Evolutionary conservation across 768 basidiomycete species (phyloP).

Genomic region (Leccinum rimulosum): DNA sequence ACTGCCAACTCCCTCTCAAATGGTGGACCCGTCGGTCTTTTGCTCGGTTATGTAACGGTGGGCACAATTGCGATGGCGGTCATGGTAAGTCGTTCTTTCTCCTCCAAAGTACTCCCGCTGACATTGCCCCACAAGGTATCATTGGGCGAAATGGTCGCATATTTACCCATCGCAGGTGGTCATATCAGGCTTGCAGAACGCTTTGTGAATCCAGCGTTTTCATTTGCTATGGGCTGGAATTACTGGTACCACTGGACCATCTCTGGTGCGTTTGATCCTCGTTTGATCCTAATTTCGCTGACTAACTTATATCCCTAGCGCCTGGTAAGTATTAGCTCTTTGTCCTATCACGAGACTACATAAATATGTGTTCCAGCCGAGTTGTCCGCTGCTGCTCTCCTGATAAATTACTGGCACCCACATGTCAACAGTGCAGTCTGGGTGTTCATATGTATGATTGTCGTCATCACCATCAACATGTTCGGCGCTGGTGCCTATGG

Average conservation of each 20-base stretch:
- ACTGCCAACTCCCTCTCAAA: conserved; percentile 21
- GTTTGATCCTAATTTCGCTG: not conserved
- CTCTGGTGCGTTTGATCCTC: conserved; percentile 9
- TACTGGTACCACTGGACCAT: conserved; percentile 42
- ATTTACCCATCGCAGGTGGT: conserved; percentile 73
- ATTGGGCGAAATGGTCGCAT: conserved; percentile 61
- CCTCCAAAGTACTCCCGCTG: not conserved
- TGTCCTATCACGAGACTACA: not conserved
- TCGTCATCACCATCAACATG: not conserved
- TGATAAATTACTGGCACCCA: not conserved
- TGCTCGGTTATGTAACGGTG: conserved; percentile 38
- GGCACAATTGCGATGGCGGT: conserved; percentile 33
- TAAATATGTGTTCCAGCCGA: not conserved
- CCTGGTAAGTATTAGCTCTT: not conserved
- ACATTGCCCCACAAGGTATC: conserved; percentile 34
- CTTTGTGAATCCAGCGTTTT: conserved; percentile 75
- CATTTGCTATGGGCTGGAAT: conserved; percentile 54
- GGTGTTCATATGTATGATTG: not conserved
- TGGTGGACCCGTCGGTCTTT: conserved; percentile 43
- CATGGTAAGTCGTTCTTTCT: conserved; percentile 22
- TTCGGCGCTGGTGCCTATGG: not conserved
- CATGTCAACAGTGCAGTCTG: not conserved
- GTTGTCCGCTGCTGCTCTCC: not conserved
- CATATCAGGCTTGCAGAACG: conserved; percentile 81
- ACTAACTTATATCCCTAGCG: not conserved